Conservation (phyloP, 2,329 filamentous ascomycete genomes). For the Hirsutella rhossiliensis region DNA sequence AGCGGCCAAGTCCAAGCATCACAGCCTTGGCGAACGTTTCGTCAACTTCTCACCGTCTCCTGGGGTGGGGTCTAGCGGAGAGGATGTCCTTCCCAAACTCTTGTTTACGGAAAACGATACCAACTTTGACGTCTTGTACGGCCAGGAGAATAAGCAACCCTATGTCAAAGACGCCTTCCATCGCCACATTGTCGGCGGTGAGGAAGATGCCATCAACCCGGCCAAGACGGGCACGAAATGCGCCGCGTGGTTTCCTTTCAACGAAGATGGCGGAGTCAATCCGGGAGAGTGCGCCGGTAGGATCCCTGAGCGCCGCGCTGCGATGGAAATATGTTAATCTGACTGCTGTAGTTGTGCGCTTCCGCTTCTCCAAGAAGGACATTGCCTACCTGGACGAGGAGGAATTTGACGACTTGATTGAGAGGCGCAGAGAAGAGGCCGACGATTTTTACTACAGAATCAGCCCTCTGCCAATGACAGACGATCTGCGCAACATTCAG, state of each 20-base stretch:
- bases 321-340: not conserved
- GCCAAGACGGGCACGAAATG: slow-evolving; percentile 72
- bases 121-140: slow-evolving; percentile 69
- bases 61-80: slow-evolving; percentile 62
- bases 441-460: slow-evolving; percentile 94
- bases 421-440: slow-evolving; percentile 75
- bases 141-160: slow-evolving; percentile 62
- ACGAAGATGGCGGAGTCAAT: slow-evolving; percentile 74
- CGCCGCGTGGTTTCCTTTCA: slow-evolving; percentile 85
- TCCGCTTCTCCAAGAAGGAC: slow-evolving; percentile 67
- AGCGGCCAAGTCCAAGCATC: slow-evolving; percentile 65
- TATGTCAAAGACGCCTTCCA: slow-evolving; percentile 97
- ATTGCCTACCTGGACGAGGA: slow-evolving; percentile 83
- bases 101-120: slow-evolving; percentile 96
- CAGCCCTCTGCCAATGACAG: slow-evolving; percentile 84
- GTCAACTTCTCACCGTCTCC: slow-evolving; percentile 82
- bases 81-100: slow-evolving; percentile 75
- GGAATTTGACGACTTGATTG: slow-evolving; percentile 80
- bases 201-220: slow-evolving; percentile 75
- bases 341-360: slow-evolving; percentile 61
- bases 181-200: slow-evolving; percentile 67
- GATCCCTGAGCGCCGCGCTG: not conserved
- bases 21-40: slow-evolving; percentile 71
- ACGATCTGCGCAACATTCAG: slow-evolving; percentile 90
- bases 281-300: slow-evolving; percentile 85